phyloP scores from a whole-genome alignment of 2,329 filamentous ascomycete species.

The Zopfia rhizophila region DNA sequence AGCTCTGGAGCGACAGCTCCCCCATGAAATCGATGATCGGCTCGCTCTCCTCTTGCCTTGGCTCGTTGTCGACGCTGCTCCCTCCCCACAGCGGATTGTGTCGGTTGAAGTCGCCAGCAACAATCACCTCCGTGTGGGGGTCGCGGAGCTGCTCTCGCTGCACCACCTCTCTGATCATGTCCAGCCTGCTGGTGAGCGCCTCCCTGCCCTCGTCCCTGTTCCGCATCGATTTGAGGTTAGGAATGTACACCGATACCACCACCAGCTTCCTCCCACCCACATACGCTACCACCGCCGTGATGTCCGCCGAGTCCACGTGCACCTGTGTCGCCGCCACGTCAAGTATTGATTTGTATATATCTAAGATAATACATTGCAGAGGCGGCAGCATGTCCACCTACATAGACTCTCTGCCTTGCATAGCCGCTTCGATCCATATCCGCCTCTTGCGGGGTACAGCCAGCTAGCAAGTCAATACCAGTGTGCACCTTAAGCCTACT shows the following conservation, averaged over 20 bases:
- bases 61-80: conserved; percentile 9
- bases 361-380: no score
- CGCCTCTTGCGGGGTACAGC: no score
- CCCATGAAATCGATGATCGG: conserved; percentile 26
- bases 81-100: conserved; percentile 25
- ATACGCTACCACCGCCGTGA: conserved; percentile 16
- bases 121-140: conserved; percentile 21
- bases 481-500: conserved; percentile 8
- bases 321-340: conserved; percentile 15
- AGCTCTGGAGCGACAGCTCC: conserved; percentile 22
- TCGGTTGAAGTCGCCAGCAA: conserved; percentile 24
- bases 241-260: conserved; percentile 19
- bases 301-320: conserved; percentile 19
- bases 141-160: conserved; percentile 18
- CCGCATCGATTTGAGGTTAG: conserved; percentile 9
- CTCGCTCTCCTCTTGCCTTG: conserved; percentile 20
- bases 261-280: conserved; percentile 13
- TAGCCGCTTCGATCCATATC: no score
- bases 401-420: no score
- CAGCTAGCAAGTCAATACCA: conserved; percentile 4
- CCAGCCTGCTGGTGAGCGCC: conserved; percentile 18
- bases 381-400: no score
- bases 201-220: conserved; percentile 13
- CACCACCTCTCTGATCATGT: conserved; percentile 16
- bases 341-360: no score